Conservation (phyloP, 163 green algal genomes). For the Chlamydomonas reinhardtii region DNA sequence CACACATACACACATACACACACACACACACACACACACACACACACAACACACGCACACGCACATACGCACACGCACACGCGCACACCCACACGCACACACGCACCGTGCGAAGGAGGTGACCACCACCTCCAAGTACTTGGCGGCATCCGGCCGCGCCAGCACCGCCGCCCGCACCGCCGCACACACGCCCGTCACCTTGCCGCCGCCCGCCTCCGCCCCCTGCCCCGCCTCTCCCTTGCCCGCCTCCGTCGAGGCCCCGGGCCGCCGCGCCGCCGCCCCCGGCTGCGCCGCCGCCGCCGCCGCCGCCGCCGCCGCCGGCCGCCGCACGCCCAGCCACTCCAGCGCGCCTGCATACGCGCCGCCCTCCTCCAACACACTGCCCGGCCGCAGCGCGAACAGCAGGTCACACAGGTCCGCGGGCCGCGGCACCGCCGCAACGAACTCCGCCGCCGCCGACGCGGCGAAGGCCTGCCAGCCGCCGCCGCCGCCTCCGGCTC, state of each 20-base stretch:
- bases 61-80: too few species aligned
- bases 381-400: constrained; percentile 72
- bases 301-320: background rate
- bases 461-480: constrained; percentile 65
- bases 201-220: constrained; percentile 47
- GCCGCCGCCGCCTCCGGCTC: constrained; percentile 54
- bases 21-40: too few species aligned
- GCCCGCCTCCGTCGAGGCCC: background rate
- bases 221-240: too few species aligned
- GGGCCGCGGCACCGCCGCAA: constrained; percentile 47
- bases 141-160: constrained; percentile 2
- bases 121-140: constrained; percentile 71
- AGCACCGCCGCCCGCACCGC: constrained; percentile 67
- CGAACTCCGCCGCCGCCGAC: constrained; percentile 51
- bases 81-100: too few species aligned
- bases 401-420: constrained; percentile 88
- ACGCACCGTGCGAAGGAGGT: constrained; percentile 67
- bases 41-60: too few species aligned
- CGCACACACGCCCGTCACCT: constrained; percentile 74
- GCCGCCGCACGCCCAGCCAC: constrained; percentile 18
- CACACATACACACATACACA: too few species aligned
- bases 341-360: constrained; percentile 68
- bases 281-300: constrained; percentile 1
- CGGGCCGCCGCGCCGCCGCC: background rate
- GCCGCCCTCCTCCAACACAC: constrained; percentile 66